Base-by-base conservation (phyloP, 805 yeast species). In the Kuraishia borneana region DNA sequence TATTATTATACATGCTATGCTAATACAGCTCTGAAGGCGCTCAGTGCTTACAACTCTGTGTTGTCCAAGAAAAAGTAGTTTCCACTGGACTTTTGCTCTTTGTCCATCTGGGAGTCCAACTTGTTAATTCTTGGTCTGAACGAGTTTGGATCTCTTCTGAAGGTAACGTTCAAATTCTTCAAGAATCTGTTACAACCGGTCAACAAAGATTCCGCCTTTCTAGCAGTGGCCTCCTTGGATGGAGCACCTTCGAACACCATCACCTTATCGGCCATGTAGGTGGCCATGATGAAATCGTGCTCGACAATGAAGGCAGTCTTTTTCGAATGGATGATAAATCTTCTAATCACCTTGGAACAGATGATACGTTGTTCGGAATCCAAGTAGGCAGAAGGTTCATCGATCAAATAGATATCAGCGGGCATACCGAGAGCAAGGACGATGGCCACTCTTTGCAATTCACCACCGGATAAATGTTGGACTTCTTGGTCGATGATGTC, bases 271-370 rank as follows among this genome's bases (percentile, higher is more conserved):
- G 99, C 98, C 70, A 92, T 73, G 60, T 92, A 92, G 13, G 99
- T 92, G 44, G 98, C 97, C 99, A 92, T 92, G 68, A 92, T 92
- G 74, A 92, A 92, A 74, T 92, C 99, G 77, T 92, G 99, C 79
- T 92, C 99, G 39, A 92, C 99, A 50, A 92, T 70, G 60, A 92
- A 92, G n/a, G 99, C 98, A 31, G 97, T 89, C 73, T 89, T 92
- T 70, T 89, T 88, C 48, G 96, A 76, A 58, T 92, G 98, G 58
- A 92, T 67, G 53, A 92, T 83, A 56, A 87, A 92, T 63, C 96
- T 81, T 74, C 96, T 83, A 51, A 92, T 92, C 47, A 92, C 98
- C 70, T 92, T 92, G 35, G 98, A 83, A 71, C 98, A 92, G 47
- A 92, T 83, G 54, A 92, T 87, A 84, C 99, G 96, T 66, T 92